Evolutionary conservation across 441 rosid species (phyloP).

Genomic region (Hura crepitans): DNA sequence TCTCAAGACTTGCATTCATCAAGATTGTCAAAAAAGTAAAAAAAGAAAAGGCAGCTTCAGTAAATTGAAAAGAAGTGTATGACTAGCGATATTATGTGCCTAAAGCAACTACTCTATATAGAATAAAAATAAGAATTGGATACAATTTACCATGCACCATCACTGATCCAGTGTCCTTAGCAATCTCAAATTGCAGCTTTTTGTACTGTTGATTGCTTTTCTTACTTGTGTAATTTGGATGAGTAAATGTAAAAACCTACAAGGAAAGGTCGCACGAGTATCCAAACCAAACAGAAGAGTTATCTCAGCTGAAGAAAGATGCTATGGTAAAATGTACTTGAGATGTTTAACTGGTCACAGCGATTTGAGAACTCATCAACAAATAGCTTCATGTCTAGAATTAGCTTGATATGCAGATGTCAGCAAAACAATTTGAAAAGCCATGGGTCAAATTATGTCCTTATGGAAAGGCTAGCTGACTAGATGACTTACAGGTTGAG

Average conservation of each 20-base stretch:
- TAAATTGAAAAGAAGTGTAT: neutral
- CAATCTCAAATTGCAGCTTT: conserved; percentile 67
- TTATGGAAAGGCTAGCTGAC: neutral
- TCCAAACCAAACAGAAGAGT: neutral
- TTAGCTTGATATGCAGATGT: neutral
- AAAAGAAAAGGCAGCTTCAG: neutral
- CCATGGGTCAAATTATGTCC: neutral
- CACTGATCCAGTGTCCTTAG: conserved; percentile 72
- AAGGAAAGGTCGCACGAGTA: conserved; percentile 19
- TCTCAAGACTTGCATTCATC: neutral
- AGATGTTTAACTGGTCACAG: neutral
- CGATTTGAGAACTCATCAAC: conserved; percentile 8
- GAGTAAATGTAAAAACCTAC: conserved; percentile 89
- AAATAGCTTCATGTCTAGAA: conserved; percentile 4
- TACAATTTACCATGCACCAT: conserved; percentile 74
- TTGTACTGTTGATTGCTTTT: conserved; percentile 69
- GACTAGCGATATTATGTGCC: neutral
- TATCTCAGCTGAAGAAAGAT: neutral
- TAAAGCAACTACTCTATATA: neutral
- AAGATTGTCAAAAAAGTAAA: neutral
- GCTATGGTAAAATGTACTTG: neutral
- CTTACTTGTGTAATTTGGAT: conserved; percentile 60
- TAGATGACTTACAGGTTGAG: conserved; percentile 62
- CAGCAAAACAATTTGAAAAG: neutral
- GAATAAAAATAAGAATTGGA: conserved; percentile 8